Conservation (phyloP, 495 filamentous ascomycete species). For the Parmelia sp. region DNA sequence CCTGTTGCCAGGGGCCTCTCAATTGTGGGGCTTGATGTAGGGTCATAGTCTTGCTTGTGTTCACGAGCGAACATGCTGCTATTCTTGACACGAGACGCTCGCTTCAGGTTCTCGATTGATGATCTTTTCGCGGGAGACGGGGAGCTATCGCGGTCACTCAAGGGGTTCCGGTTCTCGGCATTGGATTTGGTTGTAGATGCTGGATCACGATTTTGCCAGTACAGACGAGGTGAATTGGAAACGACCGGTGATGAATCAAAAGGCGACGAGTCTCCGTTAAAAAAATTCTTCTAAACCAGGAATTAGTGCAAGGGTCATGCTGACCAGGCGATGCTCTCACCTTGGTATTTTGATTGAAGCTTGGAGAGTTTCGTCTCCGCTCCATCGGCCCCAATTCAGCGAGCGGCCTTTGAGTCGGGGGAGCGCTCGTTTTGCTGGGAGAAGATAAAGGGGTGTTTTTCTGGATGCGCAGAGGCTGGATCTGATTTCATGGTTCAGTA, state of each 20-base stretch:
- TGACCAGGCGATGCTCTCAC: conserved; percentile 37
- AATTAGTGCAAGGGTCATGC: conserved; percentile 13
- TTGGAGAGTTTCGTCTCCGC: conserved; percentile 64
- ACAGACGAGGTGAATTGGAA: conserved; percentile 66
- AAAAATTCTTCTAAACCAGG: conserved; percentile 31
- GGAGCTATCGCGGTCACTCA: conserved; percentile 51
- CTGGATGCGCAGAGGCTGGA: conserved; percentile 31
- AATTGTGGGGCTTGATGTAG: conserved; percentile 61
- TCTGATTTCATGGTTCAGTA: conserved; percentile 20
- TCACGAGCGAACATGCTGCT: conserved; percentile 91
- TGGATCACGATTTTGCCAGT: conserved; percentile 76
- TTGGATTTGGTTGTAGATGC: conserved; percentile 54
- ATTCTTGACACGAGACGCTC: conserved; percentile 90
- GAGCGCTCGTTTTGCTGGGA: conserved; percentile 36
- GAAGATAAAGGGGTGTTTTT: conserved; percentile 27
- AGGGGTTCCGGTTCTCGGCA: conserved; percentile 59
- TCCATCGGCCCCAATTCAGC: conserved; percentile 53
- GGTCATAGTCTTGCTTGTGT: conserved; percentile 84
- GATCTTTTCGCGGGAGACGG: conserved; percentile 68
- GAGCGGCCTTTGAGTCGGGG: conserved; percentile 42
- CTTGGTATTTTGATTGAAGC: conserved; percentile 63
- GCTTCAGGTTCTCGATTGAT: conserved; percentile 88
- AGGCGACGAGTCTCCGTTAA: conserved; percentile 62
- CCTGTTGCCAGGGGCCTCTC: conserved; percentile 69
- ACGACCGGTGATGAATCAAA: conserved; percentile 68